These are phyloP conservation scores for Chrysanthemum makinoi DNA, from an alignment of 129 eudicot species.

Conservation along the genomic window DNA sequence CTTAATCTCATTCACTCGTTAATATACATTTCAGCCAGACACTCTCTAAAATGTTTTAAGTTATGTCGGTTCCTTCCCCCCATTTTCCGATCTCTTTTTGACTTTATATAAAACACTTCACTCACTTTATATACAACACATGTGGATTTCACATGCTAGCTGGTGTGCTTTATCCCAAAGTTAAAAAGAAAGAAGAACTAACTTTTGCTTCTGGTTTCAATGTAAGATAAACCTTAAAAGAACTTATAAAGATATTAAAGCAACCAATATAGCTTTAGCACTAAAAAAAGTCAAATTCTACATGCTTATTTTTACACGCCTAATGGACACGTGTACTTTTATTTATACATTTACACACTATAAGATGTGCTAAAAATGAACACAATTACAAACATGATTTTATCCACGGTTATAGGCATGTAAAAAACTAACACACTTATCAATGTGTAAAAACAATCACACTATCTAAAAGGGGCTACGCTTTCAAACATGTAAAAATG, in stretches of 20 bases:
- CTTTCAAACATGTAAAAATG: too few relatives aligned
- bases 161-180: constrained; percentile 24
- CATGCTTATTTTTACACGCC: too few relatives aligned
- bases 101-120: constrained; percentile 15
- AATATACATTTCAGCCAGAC: neutral
- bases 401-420: too few relatives aligned
- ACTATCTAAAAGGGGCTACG: too few relatives aligned
- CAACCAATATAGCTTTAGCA: too few relatives aligned
- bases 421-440: too few relatives aligned
- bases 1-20: neutral
- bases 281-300: too few relatives aligned
- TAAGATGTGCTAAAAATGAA: too few relatives aligned
- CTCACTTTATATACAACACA: constrained; percentile 16
- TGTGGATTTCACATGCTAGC: constrained; percentile 20
- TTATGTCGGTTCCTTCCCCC: neutral
- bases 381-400: too few relatives aligned
- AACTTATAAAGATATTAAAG: neutral
- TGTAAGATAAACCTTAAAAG: neutral
- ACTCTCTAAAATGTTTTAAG: neutral
- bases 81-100: constrained; percentile 1
- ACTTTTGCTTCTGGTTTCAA: constrained; percentile 1
- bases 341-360: too few relatives aligned
- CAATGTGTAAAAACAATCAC: too few relatives aligned
- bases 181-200: neutral
- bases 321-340: too few relatives aligned